Conservation (phyloP, 805 yeast species). For the Candida ipomoeae region DNA sequence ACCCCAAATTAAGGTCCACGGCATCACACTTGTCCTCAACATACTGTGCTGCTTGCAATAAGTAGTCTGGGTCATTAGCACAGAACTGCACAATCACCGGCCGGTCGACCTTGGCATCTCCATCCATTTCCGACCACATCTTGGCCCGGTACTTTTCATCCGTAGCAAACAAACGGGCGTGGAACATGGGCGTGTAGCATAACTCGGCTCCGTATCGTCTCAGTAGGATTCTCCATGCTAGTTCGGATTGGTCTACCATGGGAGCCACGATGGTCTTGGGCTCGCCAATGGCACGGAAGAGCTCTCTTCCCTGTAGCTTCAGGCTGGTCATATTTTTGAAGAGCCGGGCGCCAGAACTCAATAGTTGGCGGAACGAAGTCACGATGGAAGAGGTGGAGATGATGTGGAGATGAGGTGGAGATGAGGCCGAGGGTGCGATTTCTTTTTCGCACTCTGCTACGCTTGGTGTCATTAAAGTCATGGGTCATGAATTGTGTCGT, state of each 20-base stretch:
- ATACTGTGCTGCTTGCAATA: constrained; percentile 73
- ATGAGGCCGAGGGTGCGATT: constrained; percentile 1
- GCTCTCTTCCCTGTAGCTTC: constrained; percentile 53
- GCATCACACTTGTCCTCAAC: constrained; percentile 90
- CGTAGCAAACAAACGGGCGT: constrained; percentile 84
- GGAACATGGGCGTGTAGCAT: constrained; percentile 96
- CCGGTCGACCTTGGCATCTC: constrained; percentile 62
- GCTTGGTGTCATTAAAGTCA: no score
- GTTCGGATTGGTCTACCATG: constrained; percentile 95
- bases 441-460: background rate
- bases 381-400: constrained; percentile 5
- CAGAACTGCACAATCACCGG: constrained; percentile 94
- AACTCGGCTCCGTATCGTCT: constrained; percentile 88
- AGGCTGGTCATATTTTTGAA: constrained; percentile 13
- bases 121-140: constrained; percentile 72
- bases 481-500: background rate
- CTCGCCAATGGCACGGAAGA: constrained; percentile 62
- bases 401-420: constrained; percentile 4
- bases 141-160: constrained; percentile 74
- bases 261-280: constrained; percentile 94
- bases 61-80: constrained; percentile 87
- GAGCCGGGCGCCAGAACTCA: background rate
- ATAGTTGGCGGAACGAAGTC: constrained; percentile 1
- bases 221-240: constrained; percentile 90
- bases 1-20: constrained; percentile 90